Conservation (phyloP, 2,329 filamentous ascomycete genomes). For the Podosphaera leucotricha region DNA sequence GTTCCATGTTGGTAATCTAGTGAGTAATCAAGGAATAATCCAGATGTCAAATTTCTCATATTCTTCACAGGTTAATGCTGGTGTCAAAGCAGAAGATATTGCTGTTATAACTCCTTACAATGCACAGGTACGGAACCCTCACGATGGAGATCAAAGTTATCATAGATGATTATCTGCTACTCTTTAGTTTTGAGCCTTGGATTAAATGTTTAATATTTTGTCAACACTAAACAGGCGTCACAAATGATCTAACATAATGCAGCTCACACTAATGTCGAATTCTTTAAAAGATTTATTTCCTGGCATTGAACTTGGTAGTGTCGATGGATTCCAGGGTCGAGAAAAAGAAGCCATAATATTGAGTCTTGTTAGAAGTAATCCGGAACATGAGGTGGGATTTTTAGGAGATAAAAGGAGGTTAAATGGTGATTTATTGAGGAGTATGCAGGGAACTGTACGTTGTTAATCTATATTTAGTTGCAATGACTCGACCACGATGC, state of each 20-base stretch:
- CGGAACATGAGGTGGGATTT: conserved; percentile 73
- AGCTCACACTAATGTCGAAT: conserved; percentile 54
- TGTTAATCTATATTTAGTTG: conserved; percentile 1
- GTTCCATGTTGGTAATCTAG: conserved; percentile 50
- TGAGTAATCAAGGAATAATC: conserved; percentile 17
- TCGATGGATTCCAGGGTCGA: conserved; percentile 90
- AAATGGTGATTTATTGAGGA: conserved; percentile 43
- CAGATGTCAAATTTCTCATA: neutral
- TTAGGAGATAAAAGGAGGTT: conserved; percentile 73
- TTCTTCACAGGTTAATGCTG: conserved; percentile 27
- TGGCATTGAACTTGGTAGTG: conserved; percentile 80
- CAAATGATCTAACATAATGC: conserved; percentile 1
- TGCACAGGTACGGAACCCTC: conserved; percentile 39
- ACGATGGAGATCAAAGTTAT: neutral
- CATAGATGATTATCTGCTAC: neutral
- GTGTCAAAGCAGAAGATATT: conserved; percentile 62
- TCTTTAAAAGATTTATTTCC: conserved; percentile 61
- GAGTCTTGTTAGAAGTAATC: conserved; percentile 80
- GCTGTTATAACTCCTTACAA: conserved; percentile 94
- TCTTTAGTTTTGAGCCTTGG: too few relatives aligned
- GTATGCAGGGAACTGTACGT: neutral
- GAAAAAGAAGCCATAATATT: conserved; percentile 93
- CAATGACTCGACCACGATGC: conserved; percentile 85
- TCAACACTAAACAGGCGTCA: too few relatives aligned
- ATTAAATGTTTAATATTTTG: too few relatives aligned